Evolutionary conservation across 2,329 filamentous ascomycete genomes (phyloP).

Genomic region (Sphaerulina vaccinii): DNA sequence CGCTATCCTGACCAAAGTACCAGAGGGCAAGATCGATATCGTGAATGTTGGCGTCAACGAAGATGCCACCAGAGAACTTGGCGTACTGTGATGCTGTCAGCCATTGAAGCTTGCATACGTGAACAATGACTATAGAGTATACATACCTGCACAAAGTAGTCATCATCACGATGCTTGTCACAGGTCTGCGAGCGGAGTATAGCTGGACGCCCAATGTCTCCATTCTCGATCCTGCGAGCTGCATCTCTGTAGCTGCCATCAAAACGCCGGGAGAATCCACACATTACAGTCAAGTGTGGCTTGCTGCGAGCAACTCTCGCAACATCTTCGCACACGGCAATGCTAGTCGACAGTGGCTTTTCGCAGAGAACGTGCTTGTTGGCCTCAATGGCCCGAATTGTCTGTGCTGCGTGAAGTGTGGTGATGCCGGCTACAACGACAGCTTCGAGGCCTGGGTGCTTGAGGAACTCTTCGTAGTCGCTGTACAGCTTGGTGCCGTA

Average conservation of each 20-base stretch:
- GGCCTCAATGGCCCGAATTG: conserved; percentile 56
- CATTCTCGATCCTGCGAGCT: conserved; percentile 51
- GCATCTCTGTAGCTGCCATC: conserved; percentile 65
- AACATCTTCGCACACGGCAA: conserved; percentile 60
- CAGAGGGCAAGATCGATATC: conserved; percentile 66
- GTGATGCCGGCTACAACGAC: conserved; percentile 57
- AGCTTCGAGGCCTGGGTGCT: conserved; percentile 55
- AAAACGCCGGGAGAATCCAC: conserved; percentile 65
- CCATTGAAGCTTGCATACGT: neutral
- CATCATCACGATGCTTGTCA: conserved; percentile 63
- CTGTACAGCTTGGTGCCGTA: conserved; percentile 54
- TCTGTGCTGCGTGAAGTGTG: conserved; percentile 57
- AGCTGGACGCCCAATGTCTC: conserved; percentile 59
- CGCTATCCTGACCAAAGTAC: conserved; percentile 59
- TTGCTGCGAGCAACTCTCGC: conserved; percentile 36
- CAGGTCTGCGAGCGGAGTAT: conserved; percentile 66
- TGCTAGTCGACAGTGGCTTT: conserved; percentile 59
- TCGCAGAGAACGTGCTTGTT: conserved; percentile 60
- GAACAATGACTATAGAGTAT: neutral
- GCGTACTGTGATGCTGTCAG: too few species aligned
- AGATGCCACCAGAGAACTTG: conserved; percentile 65
- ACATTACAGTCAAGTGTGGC: conserved; percentile 64
- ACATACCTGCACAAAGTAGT: conserved; percentile 60
- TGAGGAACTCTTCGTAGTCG: conserved; percentile 58
- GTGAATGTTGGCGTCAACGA: conserved; percentile 70